A percentile compares a stretch with the other conserved stretches of the same genome.
Conservation (phyloP, 768 basidiomycete genomes). For the Mycena crocata region DNA sequence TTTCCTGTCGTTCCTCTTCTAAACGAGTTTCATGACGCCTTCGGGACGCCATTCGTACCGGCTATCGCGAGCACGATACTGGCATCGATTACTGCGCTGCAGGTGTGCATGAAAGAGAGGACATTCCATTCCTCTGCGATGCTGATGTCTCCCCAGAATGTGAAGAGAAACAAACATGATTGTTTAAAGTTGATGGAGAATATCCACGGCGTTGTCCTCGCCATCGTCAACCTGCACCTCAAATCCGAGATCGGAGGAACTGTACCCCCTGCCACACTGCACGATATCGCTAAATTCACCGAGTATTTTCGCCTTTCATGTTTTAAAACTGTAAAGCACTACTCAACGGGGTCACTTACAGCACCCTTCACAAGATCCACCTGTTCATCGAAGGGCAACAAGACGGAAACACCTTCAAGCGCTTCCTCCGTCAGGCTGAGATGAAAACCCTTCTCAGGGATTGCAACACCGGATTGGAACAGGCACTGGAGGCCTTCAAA, state of each 20-base stretch:
- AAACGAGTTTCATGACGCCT: too few relatives aligned
- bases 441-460: background rate
- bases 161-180: background rate
- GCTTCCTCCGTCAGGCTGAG: background rate
- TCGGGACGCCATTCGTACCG: too few relatives aligned
- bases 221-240: background rate
- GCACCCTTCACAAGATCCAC: background rate
- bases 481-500: background rate
- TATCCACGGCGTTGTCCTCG: background rate
- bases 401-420: background rate
- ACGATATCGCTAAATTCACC: background rate
- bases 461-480: background rate
- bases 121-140: too few relatives aligned
- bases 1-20: too few relatives aligned
- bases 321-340: background rate
- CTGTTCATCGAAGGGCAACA: background rate
- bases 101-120: too few relatives aligned
- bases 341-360: too few relatives aligned
- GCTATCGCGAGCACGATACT: too few relatives aligned
- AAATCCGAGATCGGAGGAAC: background rate
- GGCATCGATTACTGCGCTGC: too few relatives aligned
- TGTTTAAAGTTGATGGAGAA: background rate
- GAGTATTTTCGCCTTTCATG: background rate
- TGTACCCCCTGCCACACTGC: background rate
- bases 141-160: too few relatives aligned